Base-by-base conservation (phyloP, 306 rosid species). In the Herpetospermum pedunculosum region DNA sequence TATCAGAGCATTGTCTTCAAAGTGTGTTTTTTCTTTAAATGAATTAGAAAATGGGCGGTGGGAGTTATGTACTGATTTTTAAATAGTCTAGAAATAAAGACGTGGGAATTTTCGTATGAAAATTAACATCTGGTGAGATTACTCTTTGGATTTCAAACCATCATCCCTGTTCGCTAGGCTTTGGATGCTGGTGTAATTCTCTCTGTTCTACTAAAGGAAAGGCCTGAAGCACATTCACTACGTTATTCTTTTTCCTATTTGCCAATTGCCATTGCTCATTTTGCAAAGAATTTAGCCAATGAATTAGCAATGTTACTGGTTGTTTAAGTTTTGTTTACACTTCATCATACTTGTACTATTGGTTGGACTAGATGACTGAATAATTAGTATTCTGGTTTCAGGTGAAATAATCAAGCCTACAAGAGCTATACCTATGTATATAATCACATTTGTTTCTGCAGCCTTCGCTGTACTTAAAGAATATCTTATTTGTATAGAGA, bases 391-490 rank as follows among this genome's bases (percentile, higher is more conserved):
- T 63, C 41, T 37, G 6, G 41, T 75, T 60, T 58, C 81, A 77
- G 81, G 81, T 77, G 60, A 46, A 76, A 79, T 19, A 70, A 77
- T 32, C 50, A 57, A 38, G 18, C 30, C 53, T 65, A 52, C 34
- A 26, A 54, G 52, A 35, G 30, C 62, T 55, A 53, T 58, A 4
- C 46, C 62, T 41, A 73, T 32, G 57, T 4, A 40, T 59, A 54
- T 58, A 50, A 54, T 25, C 58, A 18, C 48, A 16, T 13, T 55
- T 70, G 23, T 69, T 35, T 71, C 75, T 32, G 73, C 57, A 12
- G 44, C 40, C 58, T 70, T 54, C 3, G 59, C 73, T 43, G 75
- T 18, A 11, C 18, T 73, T 2, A 52, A 74, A 41, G 40, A 57
- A 72, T 62, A 26, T 72, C 37, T 29, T 26, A 60, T 50, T 59